Percentiles rank a stretch among this genome's conserved stretches.
These are phyloP conservation scores for Kwoniella europaea DNA, from an alignment of 768 basidiomycete genomes.

Conservation along the genomic window DNA sequence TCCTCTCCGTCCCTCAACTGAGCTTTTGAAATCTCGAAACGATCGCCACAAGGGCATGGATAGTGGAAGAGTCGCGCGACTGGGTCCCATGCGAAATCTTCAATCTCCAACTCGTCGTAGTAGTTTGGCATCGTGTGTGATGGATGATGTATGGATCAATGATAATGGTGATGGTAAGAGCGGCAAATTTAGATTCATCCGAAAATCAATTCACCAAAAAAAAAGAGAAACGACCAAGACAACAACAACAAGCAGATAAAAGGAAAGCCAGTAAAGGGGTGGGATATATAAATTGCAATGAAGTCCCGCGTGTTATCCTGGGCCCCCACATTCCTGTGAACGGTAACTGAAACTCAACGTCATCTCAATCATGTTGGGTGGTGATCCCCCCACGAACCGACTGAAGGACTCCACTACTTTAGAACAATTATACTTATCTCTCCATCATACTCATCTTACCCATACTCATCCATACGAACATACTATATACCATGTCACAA, in stretches of 20 bases:
- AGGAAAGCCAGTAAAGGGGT: too few relatives aligned
- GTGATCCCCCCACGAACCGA: not conserved
- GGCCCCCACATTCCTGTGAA: too few relatives aligned
- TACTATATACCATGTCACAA: not conserved
- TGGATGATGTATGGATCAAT: not conserved
- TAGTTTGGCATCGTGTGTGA: constrained; percentile 43
- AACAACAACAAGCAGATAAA: not conserved
- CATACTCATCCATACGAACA: not conserved
- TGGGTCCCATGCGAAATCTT: constrained; percentile 90
- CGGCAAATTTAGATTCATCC: not conserved
- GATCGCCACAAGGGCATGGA: constrained; percentile 96
- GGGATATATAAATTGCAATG: not conserved
- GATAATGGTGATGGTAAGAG: not conserved
- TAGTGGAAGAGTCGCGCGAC: constrained; percentile 86
- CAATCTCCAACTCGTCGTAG: constrained; percentile 97
- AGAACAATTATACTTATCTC: not conserved
- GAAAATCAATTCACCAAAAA: not conserved
- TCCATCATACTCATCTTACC: not conserved
- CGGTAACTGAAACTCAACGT: not conserved
- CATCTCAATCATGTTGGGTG: not conserved
- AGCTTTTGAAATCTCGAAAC: constrained; percentile 87
- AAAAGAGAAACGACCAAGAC: not conserved
- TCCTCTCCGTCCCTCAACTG: constrained; percentile 91
- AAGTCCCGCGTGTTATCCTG: not conserved
- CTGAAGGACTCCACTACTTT: not conserved